Percentiles rank a stretch among this genome's conserved stretches.
phyloP scores from a whole-genome alignment of 441 rosid species.

The Bruguiera hainesii region DNA sequence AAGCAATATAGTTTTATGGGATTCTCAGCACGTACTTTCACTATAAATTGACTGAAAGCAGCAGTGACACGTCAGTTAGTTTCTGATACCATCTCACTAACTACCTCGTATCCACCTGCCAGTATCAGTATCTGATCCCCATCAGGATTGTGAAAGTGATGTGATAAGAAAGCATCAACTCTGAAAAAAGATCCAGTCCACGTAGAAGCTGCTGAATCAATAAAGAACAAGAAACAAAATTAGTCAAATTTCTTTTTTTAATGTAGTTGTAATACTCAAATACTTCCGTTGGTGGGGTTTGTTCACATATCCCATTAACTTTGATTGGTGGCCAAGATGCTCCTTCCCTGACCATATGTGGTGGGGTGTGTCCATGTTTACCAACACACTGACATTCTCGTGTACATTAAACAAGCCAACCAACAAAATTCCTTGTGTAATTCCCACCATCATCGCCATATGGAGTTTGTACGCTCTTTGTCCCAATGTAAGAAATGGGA shows the following conservation, averaged over 20 bases:
- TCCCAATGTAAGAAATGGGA: slow-evolving; percentile 5
- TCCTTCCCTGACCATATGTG: slow-evolving; percentile 17
- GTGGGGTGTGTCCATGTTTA: slow-evolving; percentile 17
- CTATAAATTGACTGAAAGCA: slow-evolving; percentile 24
- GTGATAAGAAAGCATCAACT: slow-evolving; percentile 17
- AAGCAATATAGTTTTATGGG: slow-evolving; percentile 7
- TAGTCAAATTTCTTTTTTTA: slow-evolving; percentile 16
- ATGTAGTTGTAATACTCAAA: background rate
- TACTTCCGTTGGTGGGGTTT: slow-evolving; percentile 19
- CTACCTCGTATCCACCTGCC: slow-evolving; percentile 25
- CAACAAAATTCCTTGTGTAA: background rate
- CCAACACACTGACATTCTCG: slow-evolving; percentile 8
- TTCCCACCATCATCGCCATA: slow-evolving; percentile 19
- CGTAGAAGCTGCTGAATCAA: slow-evolving; percentile 11
- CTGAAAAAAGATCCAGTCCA: slow-evolving; percentile 10
- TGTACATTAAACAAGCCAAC: background rate
- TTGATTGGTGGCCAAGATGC: slow-evolving; percentile 21
- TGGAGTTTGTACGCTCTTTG: slow-evolving; percentile 1
- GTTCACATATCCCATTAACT: slow-evolving; percentile 15
- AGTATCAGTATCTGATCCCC: slow-evolving; percentile 26
- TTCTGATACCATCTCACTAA: slow-evolving; percentile 14
- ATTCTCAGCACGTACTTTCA: slow-evolving; percentile 15
- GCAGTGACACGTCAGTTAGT: slow-evolving; percentile 27
- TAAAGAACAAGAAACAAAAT: slow-evolving; percentile 28
- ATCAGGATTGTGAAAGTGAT: slow-evolving; percentile 29